Evolutionary conservation across 805 yeast genomes (phyloP).

Genomic region (Tanozyma kutaoensis): DNA sequence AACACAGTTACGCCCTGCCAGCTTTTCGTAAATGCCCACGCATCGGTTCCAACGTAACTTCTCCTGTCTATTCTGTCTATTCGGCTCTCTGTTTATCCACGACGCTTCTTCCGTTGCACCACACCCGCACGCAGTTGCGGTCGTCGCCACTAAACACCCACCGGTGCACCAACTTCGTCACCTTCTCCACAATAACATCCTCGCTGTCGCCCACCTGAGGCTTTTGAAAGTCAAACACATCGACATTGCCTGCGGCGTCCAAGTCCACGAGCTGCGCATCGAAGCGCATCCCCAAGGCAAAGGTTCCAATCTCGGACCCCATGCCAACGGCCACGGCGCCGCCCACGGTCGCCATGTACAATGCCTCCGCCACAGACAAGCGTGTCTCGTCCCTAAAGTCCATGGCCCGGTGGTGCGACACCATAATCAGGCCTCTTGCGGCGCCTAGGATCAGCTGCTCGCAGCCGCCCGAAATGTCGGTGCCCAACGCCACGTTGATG

Average conservation of each 20-base stretch:
- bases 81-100: no score
- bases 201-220: constrained; percentile 14
- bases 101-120: no score
- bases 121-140: constrained; percentile 62
- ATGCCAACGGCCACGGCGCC: constrained; percentile 72
- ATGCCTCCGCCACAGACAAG: constrained; percentile 37
- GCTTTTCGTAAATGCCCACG: no score
- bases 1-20: no score
- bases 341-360: constrained; percentile 77
- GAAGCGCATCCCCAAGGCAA: constrained; percentile 65
- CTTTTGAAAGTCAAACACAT: constrained; percentile 65
- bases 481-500: constrained; percentile 60
- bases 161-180: constrained; percentile 55
- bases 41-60: no score
- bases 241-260: constrained; percentile 41
- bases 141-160: constrained; percentile 96
- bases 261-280: constrained; percentile 75
- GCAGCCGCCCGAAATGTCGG: constrained; percentile 30
- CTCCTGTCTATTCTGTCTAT: no score
- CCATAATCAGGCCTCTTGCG: constrained; percentile 20
- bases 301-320: constrained; percentile 48
- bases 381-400: constrained; percentile 11
- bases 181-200: constrained; percentile 11
- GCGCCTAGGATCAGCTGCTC: constrained; percentile 25
- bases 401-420: constrained; percentile 27